Conservation (phyloP, 148 eudicot genomes). For the Oxyria digyna region DNA sequence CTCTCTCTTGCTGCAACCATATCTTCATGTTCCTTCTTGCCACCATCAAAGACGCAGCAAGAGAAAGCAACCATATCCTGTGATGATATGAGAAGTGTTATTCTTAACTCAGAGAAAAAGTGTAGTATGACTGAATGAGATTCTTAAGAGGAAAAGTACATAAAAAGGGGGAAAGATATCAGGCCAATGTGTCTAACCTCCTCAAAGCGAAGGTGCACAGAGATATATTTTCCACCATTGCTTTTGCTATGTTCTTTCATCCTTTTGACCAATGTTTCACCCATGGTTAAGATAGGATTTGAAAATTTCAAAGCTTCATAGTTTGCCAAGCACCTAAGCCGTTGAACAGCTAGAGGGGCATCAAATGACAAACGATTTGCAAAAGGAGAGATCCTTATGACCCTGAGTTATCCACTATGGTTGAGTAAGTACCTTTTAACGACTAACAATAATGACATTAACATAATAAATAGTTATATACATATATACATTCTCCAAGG, state of each 20-base stretch:
- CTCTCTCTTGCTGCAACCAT: conserved; percentile 97
- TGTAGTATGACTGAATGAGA: neutral
- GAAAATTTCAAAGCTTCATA: conserved; percentile 89
- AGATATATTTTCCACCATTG: conserved; percentile 79
- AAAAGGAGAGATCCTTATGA: conserved; percentile 96
- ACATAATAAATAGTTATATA: neutral
- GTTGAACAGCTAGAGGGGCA: conserved; percentile 88
- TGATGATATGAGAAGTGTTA: neutral
- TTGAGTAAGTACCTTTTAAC: conserved; percentile 6
- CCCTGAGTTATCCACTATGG: conserved; percentile 33
- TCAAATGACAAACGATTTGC: conserved; percentile 92
- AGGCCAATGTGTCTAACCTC: conserved; percentile 45
- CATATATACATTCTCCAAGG: neutral
- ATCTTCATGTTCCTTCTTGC: conserved; percentile 57
- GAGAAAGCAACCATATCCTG: conserved; percentile 99
- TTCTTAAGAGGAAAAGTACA: neutral
- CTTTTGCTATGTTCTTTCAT: conserved; percentile 79
- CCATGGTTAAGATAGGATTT: conserved; percentile 54
- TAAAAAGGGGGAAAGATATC: neutral
- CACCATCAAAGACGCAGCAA: conserved; percentile 91
- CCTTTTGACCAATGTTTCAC: conserved; percentile 64
- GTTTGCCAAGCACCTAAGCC: conserved; percentile 88
- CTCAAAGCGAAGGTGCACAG: conserved; percentile 99
- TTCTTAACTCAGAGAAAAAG: neutral
- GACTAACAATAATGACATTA: neutral